phyloP scores from a whole-genome alignment of 2,329 filamentous ascomycete genomes.

The Aspergillus awamori region DNA sequence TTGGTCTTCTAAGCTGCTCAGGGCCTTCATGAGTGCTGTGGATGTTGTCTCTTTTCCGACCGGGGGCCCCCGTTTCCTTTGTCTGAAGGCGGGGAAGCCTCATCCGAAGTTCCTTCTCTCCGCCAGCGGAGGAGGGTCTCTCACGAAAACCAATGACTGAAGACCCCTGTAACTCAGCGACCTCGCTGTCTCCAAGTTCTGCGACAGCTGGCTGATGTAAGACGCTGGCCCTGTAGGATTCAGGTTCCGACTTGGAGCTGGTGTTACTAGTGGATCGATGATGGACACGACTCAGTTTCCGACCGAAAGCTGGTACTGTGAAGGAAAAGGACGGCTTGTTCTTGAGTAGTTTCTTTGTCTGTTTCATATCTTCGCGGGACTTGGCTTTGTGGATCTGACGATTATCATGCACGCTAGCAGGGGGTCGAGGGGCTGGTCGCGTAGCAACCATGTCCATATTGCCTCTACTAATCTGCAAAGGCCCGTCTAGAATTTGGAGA shows the following conservation, averaged over 20 bases:
- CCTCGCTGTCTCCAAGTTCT: constrained; percentile 10
- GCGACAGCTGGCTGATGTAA: not conserved
- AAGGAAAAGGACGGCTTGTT: constrained; percentile 24
- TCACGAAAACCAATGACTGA: constrained; percentile 16
- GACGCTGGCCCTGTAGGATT: constrained; percentile 10
- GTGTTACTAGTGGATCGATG: constrained; percentile 24
- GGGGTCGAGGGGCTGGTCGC: constrained; percentile 35
- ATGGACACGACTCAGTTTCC: constrained; percentile 20
- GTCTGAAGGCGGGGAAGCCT: constrained; percentile 31
- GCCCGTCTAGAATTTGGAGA: constrained; percentile 27
- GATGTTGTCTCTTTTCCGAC: not conserved
- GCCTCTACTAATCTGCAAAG: constrained; percentile 39
- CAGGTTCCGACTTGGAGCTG: constrained; percentile 15
- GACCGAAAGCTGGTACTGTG: constrained; percentile 21
- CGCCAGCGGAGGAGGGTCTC: constrained; percentile 23
- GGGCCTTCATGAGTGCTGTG: constrained; percentile 2
- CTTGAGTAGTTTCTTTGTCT: constrained; percentile 19
- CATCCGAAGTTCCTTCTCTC: constrained; percentile 28
- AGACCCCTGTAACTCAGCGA: constrained; percentile 18
- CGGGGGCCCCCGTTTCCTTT: constrained; percentile 15
- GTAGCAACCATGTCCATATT: constrained; percentile 38
- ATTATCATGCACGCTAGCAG: constrained; percentile 24
- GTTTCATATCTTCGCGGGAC: constrained; percentile 15
- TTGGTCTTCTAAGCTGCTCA: not conserved
- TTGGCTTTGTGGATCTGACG: constrained; percentile 13